Conservation (phyloP, 352 stramenopile species). For the Globisporangium mamillatum region DNA sequence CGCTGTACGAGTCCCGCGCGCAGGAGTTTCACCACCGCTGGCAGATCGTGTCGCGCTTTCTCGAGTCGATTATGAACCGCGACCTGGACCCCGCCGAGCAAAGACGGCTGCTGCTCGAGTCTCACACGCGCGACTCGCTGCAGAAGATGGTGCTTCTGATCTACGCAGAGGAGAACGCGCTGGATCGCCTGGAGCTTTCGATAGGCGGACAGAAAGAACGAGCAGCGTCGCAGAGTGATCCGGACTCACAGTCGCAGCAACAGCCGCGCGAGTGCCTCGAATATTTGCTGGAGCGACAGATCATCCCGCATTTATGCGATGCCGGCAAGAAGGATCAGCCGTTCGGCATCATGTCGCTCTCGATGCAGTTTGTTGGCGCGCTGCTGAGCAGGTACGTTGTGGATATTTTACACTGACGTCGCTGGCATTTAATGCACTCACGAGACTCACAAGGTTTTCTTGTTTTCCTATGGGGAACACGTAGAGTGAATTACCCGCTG, state of each 20-base stretch:
- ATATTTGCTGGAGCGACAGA: conserved; percentile 82
- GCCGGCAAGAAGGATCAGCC: conserved; percentile 66
- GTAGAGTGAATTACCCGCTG: conserved; percentile 77
- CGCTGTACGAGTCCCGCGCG: conserved; percentile 77
- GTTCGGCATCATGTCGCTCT: conserved; percentile 81
- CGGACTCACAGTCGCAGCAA: conserved; percentile 26
- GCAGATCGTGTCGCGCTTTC: conserved; percentile 72
- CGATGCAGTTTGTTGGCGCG: conserved; percentile 79
- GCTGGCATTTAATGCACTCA: background rate
- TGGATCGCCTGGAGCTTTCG: conserved; percentile 65
- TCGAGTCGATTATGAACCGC: conserved; percentile 65
- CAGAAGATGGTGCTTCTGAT: conserved; percentile 86
- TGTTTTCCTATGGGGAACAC: background rate
- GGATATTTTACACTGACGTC: background rate
- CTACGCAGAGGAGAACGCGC: conserved; percentile 79
- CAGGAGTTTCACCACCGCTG: conserved; percentile 87
- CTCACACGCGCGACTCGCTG: conserved; percentile 77
- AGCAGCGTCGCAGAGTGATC: conserved; percentile 18
- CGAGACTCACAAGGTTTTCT: background rate
- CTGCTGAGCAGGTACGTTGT: conserved; percentile 51
- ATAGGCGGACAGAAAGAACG: conserved; percentile 28
- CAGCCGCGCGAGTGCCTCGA: conserved; percentile 70
- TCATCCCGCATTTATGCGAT: conserved; percentile 78
- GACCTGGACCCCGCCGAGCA: conserved; percentile 68
- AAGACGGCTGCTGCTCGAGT: conserved; percentile 72